Percentiles rank a stretch among this genome's conserved stretches.
These are phyloP conservation scores for Monosporascus ibericus DNA, from an alignment of 2,329 filamentous ascomycete genomes.

Conservation along the genomic window DNA sequence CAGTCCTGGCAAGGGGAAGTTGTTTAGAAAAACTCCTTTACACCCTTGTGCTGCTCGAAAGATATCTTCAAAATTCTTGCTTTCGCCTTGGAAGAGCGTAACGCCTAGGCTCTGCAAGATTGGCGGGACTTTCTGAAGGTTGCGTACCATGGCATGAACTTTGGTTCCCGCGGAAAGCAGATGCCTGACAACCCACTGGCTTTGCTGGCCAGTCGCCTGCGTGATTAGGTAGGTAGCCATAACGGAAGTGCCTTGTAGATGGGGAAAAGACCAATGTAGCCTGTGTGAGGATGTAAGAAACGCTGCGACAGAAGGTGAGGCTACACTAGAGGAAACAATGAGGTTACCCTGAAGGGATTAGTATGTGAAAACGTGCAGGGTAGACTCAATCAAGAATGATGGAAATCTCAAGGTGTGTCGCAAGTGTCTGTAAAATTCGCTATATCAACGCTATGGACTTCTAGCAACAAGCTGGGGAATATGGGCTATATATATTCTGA, in stretches of 20 bases:
- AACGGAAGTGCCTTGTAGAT: background rate
- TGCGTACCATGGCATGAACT: constrained; percentile 30
- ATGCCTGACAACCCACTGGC: constrained; percentile 22
- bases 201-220: constrained; percentile 29
- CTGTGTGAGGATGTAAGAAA: no score
- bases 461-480: no score
- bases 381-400: no score
- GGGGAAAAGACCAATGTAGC: no score
- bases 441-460: no score
- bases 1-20: constrained; percentile 13
- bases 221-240: constrained; percentile 30
- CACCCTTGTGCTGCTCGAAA: constrained; percentile 27
- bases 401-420: no score
- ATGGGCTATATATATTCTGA: no score
- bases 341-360: no score
- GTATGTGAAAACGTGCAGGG: no score
- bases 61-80: constrained; percentile 24
- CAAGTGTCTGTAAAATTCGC: no score
- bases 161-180: constrained; percentile 28
- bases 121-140: constrained; percentile 23
- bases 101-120: constrained; percentile 19
- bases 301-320: no score
- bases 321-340: no score
- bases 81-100: constrained; percentile 31
- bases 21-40: constrained; percentile 20